Base-by-base conservation (phyloP, 2,329 filamentous ascomycete species). In the Fusarium pseudoanthophilum region DNA sequence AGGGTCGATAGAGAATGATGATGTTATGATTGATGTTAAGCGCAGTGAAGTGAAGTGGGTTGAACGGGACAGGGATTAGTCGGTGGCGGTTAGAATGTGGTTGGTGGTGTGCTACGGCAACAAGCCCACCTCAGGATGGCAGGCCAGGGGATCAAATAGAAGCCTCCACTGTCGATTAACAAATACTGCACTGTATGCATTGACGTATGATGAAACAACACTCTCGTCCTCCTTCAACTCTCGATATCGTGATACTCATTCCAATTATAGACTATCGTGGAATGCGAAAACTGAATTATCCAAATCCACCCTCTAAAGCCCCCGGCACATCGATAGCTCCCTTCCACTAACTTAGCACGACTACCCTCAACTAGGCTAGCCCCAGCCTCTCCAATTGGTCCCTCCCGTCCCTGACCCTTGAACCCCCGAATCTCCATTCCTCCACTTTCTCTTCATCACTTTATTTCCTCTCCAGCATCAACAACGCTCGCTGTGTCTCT, bases 401-500 rank as follows among this genome's bases (percentile, higher is more conserved):
- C 36, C 13, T 21, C 18, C 32, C 26, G 11, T 9, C 20, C n/a
- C 20, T 18, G 34, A 37, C 46, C 61, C 67, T 53, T 60, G 26
- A n/a, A 37, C 36, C 16, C 45, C 45, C 40, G 30, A 70, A 26
- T 48, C 48, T 32, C 60, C 48, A 71, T 67, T 43, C 59, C 48
- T 65, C 66, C 59, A 70, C 67, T 70, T 60, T 70, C 66, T 65
- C 30, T 67, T 71, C 48, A 40, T 70, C 58, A 39, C 56, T 52
- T 43, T 49, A 39, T 46, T 64, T 65, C 67, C 55, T 66, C 67
- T 55, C 51, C 60, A 45, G 37, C 64, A 64, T 55, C 64, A 36
- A 20, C 32, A 60, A 42, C 45, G 32, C 49, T 36, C 45, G 32
- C 32, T 36, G 49, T 53, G 36, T 28, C 40, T 20, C 37, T n/a